Conservation (phyloP, 2,329 filamentous ascomycete genomes). For the Penicillium sp. region DNA sequence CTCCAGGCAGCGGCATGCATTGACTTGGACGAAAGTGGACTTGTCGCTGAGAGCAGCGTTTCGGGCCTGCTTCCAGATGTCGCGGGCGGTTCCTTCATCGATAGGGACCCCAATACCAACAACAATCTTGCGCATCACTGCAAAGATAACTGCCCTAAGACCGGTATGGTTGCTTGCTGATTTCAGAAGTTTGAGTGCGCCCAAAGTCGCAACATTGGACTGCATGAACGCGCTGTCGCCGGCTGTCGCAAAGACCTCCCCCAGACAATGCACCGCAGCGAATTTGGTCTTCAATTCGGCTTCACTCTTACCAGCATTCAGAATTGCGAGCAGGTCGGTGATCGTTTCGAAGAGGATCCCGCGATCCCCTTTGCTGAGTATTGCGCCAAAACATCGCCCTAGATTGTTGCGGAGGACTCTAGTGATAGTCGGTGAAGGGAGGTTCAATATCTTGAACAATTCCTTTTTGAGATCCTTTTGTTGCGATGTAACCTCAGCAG, state of each 20-base stretch:
- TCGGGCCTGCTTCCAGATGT: slow-evolving; percentile 86
- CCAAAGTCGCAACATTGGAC: slow-evolving; percentile 63
- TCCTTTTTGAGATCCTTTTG: slow-evolving; percentile 90
- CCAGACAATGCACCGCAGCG: slow-evolving; percentile 76
- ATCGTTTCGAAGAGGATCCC: slow-evolving; percentile 91
- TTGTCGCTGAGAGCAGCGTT: slow-evolving; percentile 71
- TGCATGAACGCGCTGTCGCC: slow-evolving; percentile 85
- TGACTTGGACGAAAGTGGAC: slow-evolving; percentile 67
- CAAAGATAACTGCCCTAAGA: slow-evolving; percentile 67
- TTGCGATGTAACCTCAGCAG: slow-evolving; percentile 75
- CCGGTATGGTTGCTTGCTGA: slow-evolving; percentile 70
- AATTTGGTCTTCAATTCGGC: slow-evolving; percentile 72
- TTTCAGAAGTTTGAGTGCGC: slow-evolving; percentile 71
- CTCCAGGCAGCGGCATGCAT: slow-evolving; percentile 70
- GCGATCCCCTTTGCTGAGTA: slow-evolving; percentile 76
- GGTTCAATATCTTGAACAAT: slow-evolving; percentile 82
- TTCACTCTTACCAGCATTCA: slow-evolving; percentile 67
- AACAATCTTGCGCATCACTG: slow-evolving; percentile 64
- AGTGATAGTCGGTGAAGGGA: slow-evolving; percentile 70
- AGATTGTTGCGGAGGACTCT: slow-evolving; percentile 84
- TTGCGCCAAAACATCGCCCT: slow-evolving; percentile 70
- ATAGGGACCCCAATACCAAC: slow-evolving; percentile 66
- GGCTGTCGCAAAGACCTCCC: slow-evolving; percentile 80
- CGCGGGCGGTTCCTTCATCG: slow-evolving; percentile 76
- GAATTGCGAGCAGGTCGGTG: slow-evolving; percentile 69